Evolutionary conservation across 208 protist species (phyloP).

Genomic region (Leptomonas seymouri): DNA sequence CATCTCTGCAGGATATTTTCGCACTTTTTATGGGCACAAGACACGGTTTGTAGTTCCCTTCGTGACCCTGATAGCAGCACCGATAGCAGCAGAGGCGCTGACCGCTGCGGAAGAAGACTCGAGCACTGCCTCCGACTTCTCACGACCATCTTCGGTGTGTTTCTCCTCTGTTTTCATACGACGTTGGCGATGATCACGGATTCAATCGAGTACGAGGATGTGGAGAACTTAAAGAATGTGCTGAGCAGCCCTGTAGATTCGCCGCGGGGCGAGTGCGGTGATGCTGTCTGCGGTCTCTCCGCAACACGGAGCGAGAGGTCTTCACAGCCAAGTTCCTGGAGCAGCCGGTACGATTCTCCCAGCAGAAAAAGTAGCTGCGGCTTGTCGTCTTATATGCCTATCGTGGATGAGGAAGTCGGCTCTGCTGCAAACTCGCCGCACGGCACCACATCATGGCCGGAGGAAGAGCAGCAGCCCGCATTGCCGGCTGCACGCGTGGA

Average conservation of each 20-base stretch:
- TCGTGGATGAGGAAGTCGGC: constrained; percentile 30
- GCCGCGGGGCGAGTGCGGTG: constrained; percentile 2
- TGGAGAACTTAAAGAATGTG: not conserved
- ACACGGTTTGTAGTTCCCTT: not conserved
- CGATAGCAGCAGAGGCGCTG: not conserved
- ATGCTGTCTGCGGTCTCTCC: constrained; percentile 19
- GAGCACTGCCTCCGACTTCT: no score
- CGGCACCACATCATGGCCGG: not conserved
- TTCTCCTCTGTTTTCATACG: not conserved
- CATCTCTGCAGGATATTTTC: not conserved
- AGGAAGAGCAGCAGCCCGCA: not conserved
- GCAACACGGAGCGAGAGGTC: constrained; percentile 27
- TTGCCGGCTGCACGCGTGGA: not conserved
- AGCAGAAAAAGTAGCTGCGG: not conserved
- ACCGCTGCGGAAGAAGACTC: not conserved
- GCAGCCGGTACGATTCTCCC: constrained; percentile 2
- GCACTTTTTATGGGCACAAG: not conserved
- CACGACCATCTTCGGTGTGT: not conserved
- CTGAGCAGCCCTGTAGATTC: constrained; percentile 17
- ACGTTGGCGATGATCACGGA: constrained; percentile 7
- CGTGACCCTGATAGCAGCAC: not conserved
- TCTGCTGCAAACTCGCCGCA: not conserved
- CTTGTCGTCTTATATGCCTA: constrained; percentile 27
- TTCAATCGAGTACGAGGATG: constrained; percentile 11
- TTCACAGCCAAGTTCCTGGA: constrained; percentile 20